Base-by-base conservation (phyloP, 2,329 filamentous ascomycete species). In the Sclerotinia glacialis region DNA sequence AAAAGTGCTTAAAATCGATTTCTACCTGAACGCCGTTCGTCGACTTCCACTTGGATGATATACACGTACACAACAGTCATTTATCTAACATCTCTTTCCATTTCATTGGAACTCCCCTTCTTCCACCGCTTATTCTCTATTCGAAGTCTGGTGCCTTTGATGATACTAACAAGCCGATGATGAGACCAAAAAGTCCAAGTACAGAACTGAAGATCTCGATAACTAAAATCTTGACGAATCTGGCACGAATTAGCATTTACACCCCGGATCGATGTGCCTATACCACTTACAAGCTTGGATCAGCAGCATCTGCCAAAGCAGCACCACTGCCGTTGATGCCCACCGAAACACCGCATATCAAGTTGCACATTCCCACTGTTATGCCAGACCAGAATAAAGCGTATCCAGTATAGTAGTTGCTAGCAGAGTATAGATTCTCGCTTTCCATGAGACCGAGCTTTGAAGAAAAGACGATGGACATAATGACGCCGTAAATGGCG, bases 161-260 rank as follows among this genome's bases (percentile, higher is more conserved):
- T 67, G 92, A 91, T 63, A 98, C 85, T 71, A 99, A 83, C 65
- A 99, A 85, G 55, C 96, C 95, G 72, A 99, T 89, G 76, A 99
- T 99, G 70, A 99, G 85, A 67, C 95, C 96, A 76, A 99, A 99
- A 4, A 99, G 87, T 70, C 96, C 95, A 14, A 99, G 85, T 59
- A 99, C 94, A 50, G 94, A 98, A 78, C 93, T 97, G 83, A 99
- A 99, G 78, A 99, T 99, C 80, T 99, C 96, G 76, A 99, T 96
- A 73, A 99, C 94, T 63, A 99, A 88, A 73, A 99, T 97, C 82
- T 97, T 97, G 80, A 99, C 94, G 80, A 99, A 99, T 65, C 93
- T 97, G 70, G 2, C 23, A 23, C 23, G 61, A 42, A 67, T 75
- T 69, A 75, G 67, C 37, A 64, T 49, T 16, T 56, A 58, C 16